Base-by-base conservation (phyloP, 2,329 filamentous ascomycete genomes). In the Mariannaea sp. region DNA sequence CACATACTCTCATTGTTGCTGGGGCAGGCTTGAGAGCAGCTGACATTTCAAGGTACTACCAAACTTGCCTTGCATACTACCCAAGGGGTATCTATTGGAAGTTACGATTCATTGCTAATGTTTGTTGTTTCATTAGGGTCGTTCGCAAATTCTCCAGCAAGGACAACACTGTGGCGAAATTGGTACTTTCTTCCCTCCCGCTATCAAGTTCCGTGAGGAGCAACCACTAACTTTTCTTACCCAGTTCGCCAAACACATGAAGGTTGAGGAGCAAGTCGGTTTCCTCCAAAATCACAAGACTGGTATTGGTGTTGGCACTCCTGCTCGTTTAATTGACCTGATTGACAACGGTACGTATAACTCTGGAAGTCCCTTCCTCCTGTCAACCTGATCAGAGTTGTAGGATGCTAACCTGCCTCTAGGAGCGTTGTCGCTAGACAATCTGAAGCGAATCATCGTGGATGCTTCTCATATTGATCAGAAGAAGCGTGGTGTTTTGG, bases 181-280 rank as follows among this genome's bases (percentile, higher is more conserved):
- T 99, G 66, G 81, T 83, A 68, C 58, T 75, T 64, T 7, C 14
- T 27, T 7, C 4, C 5, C 6, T 10, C 19, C 2, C 7, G 2
- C 12, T 33, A 1, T 6, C 13, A 3, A 16, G 17, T 2, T 14
- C 3, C 6, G 7, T 6, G 6, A 2, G 16, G 7, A 24, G 46
- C n/a, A 3, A 12, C 7, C 20, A 33, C 16, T 43, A 3, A 52
- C 41, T 30, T 39, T 10, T 20, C 16, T 12, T 8, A n/a, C 26
- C 3, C 47, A 84, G 69, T 99, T 99, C 72, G 93, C 94, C 26
- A 99, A 99, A 73, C 94, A 99, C 71, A 96, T 99, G 77, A 99
- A 99, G 75, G 74, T 99, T 9, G 84, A 90, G 47, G 93, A 97
- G 65, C 89, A 92, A 27, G 84, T 92, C 46, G 80, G 87, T 54